Evolutionary conservation across 768 basidiomycete species (phyloP), one percentile per base, ranked within the genome.

Genomic region (Phlegmacium glaucopus): DNA sequence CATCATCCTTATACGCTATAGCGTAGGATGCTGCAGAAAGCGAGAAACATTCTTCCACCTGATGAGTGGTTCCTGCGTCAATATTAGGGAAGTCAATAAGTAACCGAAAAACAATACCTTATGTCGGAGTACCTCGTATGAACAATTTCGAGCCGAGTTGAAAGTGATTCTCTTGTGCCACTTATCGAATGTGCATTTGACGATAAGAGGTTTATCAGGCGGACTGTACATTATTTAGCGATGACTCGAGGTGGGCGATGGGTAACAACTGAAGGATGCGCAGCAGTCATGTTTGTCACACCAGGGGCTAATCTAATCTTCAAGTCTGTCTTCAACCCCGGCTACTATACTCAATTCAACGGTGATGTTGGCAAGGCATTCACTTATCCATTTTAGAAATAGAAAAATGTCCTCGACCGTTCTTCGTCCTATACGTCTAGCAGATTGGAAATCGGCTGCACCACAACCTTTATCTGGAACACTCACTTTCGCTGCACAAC

Each of bases 31-130:
- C 78, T 4, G 80, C 79, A 36, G 75, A 81, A 17, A 95, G 77
- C 1, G 84, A 77, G 62, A 92, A 96, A 51, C 84, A 85, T 60
- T 90, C 85, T 56, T 91, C 90, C 28, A 96, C 78, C 94, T 95
- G 58, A 42, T 42, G 26, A 41, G 25, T 48, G 29, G 50, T 44
- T 52, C 40, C 32, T 39, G 48, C 44, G 41, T 30, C 44, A 34
- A 42, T 40, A 26, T 22, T 39, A 41, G 44, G 11, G 13, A 42
- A 22, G 22, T 22, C 22, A 5, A 22, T 22, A 22, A 22, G 22
- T 22, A 44, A 42, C 43, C 15, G 40, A 17, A n/a, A 11, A 26
- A 32, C 58, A 78, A 54, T 63, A 92, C 94, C 72, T 85, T 87
- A 39, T 71, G 73, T 58, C 82, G 77, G 36, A 96, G 74, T 16